Percentiles rank a stretch among this genome's conserved stretches.
These are phyloP conservation scores for Solanum hybrid DNA, from an alignment of 305 asterid genomes.

Conservation along the genomic window DNA sequence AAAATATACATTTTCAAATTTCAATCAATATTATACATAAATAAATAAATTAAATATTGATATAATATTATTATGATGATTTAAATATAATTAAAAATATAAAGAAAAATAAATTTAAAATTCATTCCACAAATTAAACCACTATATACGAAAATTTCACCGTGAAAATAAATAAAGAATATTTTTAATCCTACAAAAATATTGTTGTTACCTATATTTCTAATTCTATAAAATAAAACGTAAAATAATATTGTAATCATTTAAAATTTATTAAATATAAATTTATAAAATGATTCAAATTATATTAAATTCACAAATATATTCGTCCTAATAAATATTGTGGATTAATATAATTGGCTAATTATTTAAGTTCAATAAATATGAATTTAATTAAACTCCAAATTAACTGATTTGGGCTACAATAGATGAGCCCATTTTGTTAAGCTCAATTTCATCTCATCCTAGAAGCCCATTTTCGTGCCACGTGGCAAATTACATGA, in stretches of 20 bases:
- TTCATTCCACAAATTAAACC: background rate
- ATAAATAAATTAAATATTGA: no score
- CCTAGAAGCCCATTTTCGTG: background rate
- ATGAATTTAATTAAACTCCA: no score
- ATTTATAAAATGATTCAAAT: no score
- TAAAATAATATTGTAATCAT: no score
- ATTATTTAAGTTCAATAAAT: background rate
- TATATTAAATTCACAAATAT: no score
- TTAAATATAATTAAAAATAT: no score
- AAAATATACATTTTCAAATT: background rate
- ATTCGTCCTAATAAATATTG: background rate
- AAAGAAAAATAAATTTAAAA: no score
- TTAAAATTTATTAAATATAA: no score
- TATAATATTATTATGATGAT: background rate
- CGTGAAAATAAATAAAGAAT: no score
- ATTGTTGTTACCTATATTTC: background rate
- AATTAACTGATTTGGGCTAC: background rate
- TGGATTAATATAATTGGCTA: background rate
- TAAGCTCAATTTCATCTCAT: background rate
- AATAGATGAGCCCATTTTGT: background rate
- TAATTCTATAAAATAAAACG: background rate
- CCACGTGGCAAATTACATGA: background rate
- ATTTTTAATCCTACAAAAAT: no score
- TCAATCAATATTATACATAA: background rate
- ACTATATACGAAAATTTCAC: background rate